A percentile compares a stretch with the other conserved stretches of the same genome.
Evolutionary conservation across 176 grass and related monocot species (phyloP).

Genomic region (Aegilops longissima): DNA sequence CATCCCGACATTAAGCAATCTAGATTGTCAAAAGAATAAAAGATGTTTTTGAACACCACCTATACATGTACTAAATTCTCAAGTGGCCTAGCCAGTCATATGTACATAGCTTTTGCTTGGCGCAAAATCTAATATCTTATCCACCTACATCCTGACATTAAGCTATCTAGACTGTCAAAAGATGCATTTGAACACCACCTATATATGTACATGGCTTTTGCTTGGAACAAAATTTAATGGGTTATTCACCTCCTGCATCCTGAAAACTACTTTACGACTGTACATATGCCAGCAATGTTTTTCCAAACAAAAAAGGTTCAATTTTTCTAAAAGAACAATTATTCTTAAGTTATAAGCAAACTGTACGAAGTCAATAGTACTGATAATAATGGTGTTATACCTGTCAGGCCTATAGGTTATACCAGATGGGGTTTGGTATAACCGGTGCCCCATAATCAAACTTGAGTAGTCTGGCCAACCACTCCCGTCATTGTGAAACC

Average conservation of each 20-base stretch:
- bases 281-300: neutral
- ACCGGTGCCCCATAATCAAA: slow-evolving; percentile 92
- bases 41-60: no score
- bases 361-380: neutral
- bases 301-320: neutral
- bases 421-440: slow-evolving; percentile 68
- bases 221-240: neutral
- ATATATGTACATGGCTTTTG: slow-evolving; percentile 4
- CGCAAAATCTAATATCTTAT: no score
- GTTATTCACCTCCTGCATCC: neutral
- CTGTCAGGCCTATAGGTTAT: slow-evolving; percentile 94
- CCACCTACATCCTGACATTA: no score
- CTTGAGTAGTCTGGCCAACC: slow-evolving; percentile 79
- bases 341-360: slow-evolving; percentile 2
- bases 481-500: slow-evolving; percentile 85
- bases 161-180: neutral
- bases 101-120: no score
- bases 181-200: neutral
- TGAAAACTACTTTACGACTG: slow-evolving; percentile 11
- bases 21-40: no score
- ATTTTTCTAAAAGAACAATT: slow-evolving; percentile 5
- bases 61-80: no score
- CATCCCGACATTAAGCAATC: no score
- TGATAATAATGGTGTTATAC: slow-evolving; percentile 42
- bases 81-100: no score